Evolutionary conservation across 2,329 filamentous ascomycete genomes (phyloP).

Genomic region (Microdochium paspali): DNA sequence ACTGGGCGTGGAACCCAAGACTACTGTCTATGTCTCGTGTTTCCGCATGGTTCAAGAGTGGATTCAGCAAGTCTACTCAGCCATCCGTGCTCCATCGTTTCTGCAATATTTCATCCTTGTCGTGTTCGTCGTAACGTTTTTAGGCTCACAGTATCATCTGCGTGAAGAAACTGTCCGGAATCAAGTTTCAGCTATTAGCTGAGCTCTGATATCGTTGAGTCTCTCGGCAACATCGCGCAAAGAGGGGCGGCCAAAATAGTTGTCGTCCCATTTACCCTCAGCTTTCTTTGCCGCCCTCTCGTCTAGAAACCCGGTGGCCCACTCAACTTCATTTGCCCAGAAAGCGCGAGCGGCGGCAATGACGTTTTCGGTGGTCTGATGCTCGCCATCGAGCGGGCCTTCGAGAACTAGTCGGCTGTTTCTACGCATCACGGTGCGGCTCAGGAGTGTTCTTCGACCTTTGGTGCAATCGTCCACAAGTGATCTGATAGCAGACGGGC

Average conservation of each 20-base stretch:
- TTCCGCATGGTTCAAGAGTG: no score
- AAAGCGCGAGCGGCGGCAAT: conserved; percentile 27
- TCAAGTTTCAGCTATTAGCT: background rate
- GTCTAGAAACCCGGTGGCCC: conserved; percentile 36
- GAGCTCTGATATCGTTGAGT: conserved; percentile 10
- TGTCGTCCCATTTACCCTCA: conserved; percentile 36
- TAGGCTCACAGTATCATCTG: no score
- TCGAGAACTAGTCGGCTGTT: conserved; percentile 36
- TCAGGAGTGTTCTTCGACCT: conserved; percentile 34
- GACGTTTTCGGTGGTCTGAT: conserved; percentile 23
- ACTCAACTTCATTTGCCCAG: conserved; percentile 38
- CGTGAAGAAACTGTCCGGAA: background rate
- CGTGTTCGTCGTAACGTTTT: no score
- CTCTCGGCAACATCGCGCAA: conserved; percentile 30
- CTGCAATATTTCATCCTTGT: no score
- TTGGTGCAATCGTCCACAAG: conserved; percentile 44
- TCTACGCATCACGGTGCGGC: conserved; percentile 31
- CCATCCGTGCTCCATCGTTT: no score
- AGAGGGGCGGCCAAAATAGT: conserved; percentile 38
- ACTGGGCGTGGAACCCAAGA: no score
- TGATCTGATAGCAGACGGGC: conserved; percentile 31
- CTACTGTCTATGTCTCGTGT: no score
- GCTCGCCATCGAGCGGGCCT: conserved; percentile 14
- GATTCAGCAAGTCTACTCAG: no score
- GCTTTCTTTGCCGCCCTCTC: conserved; percentile 25